Base-by-base conservation (phyloP, 1,139 yeast species). In the Pichia sorboxylosa region DNA sequence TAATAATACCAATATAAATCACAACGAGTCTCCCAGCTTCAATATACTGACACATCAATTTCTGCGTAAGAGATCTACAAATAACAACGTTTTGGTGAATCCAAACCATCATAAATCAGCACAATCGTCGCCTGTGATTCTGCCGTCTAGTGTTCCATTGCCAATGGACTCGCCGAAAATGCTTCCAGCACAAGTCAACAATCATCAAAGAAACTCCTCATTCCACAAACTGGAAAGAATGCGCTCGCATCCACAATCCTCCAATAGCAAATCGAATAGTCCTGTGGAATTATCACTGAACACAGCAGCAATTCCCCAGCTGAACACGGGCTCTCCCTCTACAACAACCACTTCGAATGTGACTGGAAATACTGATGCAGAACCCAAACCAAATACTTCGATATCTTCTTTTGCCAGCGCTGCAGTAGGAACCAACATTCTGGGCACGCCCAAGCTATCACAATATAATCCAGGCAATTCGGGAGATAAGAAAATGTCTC, bases 401-500 rank as follows among this genome's bases (percentile, higher is more conserved):
- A 19, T 19, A 19, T 19, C 22, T 19, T 8, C 22, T 19, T 8
- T 11, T 19, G 22, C 10, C 8, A 19, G 22, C 22, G 22, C 10
- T 8, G 11, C 11, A 19, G 20, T 30, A 4, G 36, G 34, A 14
- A 33, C 38, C 7, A 25, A 22, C 14, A 35, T 36, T 15, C 29
- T 30, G 8, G 24, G 31, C 5, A 18, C 27, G 14, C 27, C 5
- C 9, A 18, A 23, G 10, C 13, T 38, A 14, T 19, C 34, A 8
- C 17, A 38, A 66, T 0, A 10, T 25, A 7, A 6, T 25, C 11
- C 6, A 10, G 16, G 18, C n/a, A 25, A 25, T 25, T 13, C n/a
- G 9, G 8, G 8, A 6, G 63, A 68, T 19, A 77, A 79, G 52
- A 77, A 77, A 45, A 80, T 90, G 5, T 76, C 82, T 17, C 98